phyloP scores from a whole-genome alignment of 371 early-diverging fungal genomes.

The Rhizomucor pusillus region DNA sequence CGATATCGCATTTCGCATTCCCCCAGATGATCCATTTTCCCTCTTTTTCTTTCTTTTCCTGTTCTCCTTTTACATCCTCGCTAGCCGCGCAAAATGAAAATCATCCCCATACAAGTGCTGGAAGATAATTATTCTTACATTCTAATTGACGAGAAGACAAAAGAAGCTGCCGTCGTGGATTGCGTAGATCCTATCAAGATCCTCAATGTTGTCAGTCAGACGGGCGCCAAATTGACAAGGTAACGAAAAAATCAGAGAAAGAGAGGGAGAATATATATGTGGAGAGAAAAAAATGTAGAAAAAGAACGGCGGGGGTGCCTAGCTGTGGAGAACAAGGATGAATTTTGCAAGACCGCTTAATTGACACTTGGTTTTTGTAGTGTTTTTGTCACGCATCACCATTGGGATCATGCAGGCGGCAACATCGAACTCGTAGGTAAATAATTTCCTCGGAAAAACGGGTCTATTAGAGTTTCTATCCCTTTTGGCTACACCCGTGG shows the following conservation, averaged over 20 bases:
- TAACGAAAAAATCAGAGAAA: constrained; percentile 1
- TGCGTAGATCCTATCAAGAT: constrained; percentile 59
- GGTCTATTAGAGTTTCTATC: constrained; percentile 8
- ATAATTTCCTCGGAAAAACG: constrained; percentile 11
- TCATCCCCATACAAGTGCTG: constrained; percentile 17
- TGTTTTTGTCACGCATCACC: constrained; percentile 78
- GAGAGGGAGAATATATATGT: no score
- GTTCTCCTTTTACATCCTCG: neutral
- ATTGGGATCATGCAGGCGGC: constrained; percentile 79
- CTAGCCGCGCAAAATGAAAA: constrained; percentile 16
- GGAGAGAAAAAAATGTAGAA: no score
- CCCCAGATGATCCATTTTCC: constrained; percentile 8
- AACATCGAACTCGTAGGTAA: constrained; percentile 58
- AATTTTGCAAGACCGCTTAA: no score
- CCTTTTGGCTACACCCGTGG: neutral
- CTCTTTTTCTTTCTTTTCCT: constrained; percentile 7
- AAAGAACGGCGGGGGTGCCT: no score
- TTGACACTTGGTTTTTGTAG: constrained; percentile 17
- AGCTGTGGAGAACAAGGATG: no score
- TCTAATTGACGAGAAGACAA: constrained; percentile 65
- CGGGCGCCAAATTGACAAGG: constrained; percentile 50
- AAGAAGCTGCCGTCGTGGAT: constrained; percentile 57
- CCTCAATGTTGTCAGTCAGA: constrained; percentile 22
- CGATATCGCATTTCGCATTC: constrained; percentile 1
- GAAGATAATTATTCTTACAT: constrained; percentile 67